Evolutionary conservation across 441 rosid genomes (phyloP).

Genomic region (Corymbia calophylla): DNA sequence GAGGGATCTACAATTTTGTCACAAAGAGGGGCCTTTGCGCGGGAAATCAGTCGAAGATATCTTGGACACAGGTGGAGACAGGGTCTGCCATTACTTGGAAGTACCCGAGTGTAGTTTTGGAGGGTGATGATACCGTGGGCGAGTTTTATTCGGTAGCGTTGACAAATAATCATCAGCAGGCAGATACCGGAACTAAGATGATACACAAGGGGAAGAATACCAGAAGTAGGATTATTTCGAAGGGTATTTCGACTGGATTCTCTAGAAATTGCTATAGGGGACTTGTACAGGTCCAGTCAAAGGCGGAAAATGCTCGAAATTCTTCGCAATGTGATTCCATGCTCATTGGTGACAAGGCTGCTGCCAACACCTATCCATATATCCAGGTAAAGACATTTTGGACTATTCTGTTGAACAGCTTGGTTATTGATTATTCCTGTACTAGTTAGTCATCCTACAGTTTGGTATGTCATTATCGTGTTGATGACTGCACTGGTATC

Average conservation of each 20-base stretch:
- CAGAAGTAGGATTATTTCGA: constrained; percentile 80
- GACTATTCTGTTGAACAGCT: neutral
- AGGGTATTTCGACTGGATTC: constrained; percentile 83
- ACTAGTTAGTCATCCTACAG: neutral
- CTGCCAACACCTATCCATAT: constrained; percentile 96
- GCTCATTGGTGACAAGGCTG: constrained; percentile 95
- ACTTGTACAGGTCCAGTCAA: constrained; percentile 88
- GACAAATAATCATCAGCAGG: constrained; percentile 89
- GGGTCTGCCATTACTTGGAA: constrained; percentile 97
- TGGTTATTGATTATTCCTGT: neutral
- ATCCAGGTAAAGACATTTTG: constrained; percentile 50
- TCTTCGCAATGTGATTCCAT: constrained; percentile 92
- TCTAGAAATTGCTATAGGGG: constrained; percentile 94
- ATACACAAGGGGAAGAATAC: constrained; percentile 94
- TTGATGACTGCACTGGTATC: neutral
- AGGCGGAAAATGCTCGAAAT: constrained; percentile 82
- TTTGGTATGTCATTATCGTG: neutral
- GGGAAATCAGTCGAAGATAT: constrained; percentile 70
- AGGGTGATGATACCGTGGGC: constrained; percentile 77
- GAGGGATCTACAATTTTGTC: constrained; percentile 91
- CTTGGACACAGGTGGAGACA: constrained; percentile 97
- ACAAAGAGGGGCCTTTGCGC: constrained; percentile 91
- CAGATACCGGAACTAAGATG: constrained; percentile 97
- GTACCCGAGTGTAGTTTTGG: constrained; percentile 88
- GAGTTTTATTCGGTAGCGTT: constrained; percentile 93